Base-by-base conservation (phyloP, 345 rosid species). In the Microthlaspi erraticum region DNA sequence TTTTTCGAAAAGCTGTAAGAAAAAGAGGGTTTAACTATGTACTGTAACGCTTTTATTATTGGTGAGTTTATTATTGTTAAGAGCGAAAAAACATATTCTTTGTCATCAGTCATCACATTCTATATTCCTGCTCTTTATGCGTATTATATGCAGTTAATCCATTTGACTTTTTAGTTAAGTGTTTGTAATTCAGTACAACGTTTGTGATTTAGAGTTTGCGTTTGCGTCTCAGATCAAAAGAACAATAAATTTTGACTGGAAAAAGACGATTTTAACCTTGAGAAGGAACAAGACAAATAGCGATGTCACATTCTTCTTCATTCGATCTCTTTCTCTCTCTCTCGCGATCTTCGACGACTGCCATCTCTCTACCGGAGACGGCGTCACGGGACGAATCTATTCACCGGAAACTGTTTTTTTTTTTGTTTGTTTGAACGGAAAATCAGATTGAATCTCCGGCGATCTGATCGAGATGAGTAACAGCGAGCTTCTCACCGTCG, bases 401-500 rank as follows among this genome's bases (percentile, higher is more conserved):
- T 44, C 60, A 46, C 46, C 72, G 66, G 5, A 50, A 39, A 45
- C 2, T 5, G n/a, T 7, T 2, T 49, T n/a, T n/a, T n/a, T n/a
- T n/a, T 23, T n/a, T 9, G 12, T 9, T 13, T 14, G 17, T 16
- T 60, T 46, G 0, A 7, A 10, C 34, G 61, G 12, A 2, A 10
- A 41, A 32, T 33, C 39, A 17, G 12, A 32, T 33, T 33, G 51
- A 68, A 45, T 75, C 59, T 61, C 52, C 59, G 58, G 50, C 26
- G 74, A 74, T 74, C 73, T 36, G 38, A 69, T 69, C 75, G 62
- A 48, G 76, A 87, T 90, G 91, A 81, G 69, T 73, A 69, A 72
- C 31, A 90, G 91, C 61, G 85, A 84, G 81, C 90, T 91, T 66
- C 88, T 91, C 68, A 77, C 59, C 70, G 74, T 91, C 34, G 91